These are phyloP conservation scores for Lizonia empirigonia DNA, from an alignment of 2,329 filamentous ascomycete genomes.

Conservation along the genomic window DNA sequence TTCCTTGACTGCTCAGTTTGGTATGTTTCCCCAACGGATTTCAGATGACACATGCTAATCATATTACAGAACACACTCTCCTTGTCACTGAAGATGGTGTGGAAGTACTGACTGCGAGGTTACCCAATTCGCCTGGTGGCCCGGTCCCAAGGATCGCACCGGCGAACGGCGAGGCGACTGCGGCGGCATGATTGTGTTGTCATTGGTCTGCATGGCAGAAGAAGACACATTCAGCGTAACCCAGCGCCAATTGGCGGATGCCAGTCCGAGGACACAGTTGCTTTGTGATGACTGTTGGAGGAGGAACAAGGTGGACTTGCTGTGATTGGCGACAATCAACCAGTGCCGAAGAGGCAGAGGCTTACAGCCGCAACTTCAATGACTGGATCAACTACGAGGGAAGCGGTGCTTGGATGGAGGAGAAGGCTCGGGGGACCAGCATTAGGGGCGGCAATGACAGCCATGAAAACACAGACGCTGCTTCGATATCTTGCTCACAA, in stretches of 20 bases:
- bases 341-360: neutral
- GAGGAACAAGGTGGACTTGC: neutral
- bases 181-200: slow-evolving; percentile 18
- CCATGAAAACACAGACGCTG: neutral
- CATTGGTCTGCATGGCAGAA: neutral
- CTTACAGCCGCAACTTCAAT: neutral
- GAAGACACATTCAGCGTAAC: neutral
- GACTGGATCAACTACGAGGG: neutral
- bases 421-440: neutral
- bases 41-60: neutral
- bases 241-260: neutral
- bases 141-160: slow-evolving; percentile 63
- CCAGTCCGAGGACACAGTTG: slow-evolving; percentile 4
- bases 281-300: neutral
- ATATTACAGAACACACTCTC: slow-evolving; percentile 72
- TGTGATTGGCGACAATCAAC: neutral
- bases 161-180: slow-evolving; percentile 33
- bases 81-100: slow-evolving; percentile 83
- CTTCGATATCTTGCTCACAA: neutral
- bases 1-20: slow-evolving; percentile 88
- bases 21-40: slow-evolving; percentile 54
- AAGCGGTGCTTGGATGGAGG: neutral
- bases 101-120: slow-evolving; percentile 77
- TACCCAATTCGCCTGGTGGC: slow-evolving; percentile 76
- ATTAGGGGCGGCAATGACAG: neutral